Conservation (phyloP, 352 stramenopile species). For the Globisporangium uncinulatum region DNA sequence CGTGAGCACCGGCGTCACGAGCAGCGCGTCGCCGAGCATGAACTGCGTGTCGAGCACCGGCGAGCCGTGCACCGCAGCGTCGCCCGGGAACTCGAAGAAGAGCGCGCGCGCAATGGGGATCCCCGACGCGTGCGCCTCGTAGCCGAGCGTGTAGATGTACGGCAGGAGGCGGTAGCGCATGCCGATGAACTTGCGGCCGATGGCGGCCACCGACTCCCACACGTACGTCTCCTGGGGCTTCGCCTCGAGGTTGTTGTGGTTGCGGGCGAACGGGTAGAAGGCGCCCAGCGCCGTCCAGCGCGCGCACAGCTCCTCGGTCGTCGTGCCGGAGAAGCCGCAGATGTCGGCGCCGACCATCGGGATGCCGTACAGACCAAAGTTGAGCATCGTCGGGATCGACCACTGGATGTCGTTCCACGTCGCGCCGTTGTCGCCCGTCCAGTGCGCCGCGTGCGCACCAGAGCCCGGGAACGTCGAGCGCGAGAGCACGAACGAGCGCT, state of each 20-base stretch:
- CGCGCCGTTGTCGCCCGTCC: slow-evolving; percentile 73
- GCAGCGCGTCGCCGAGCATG: slow-evolving; percentile 32
- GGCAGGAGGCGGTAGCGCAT: slow-evolving; percentile 73
- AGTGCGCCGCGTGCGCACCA: slow-evolving; percentile 59
- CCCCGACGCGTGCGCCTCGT: slow-evolving; percentile 37
- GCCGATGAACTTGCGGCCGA: slow-evolving; percentile 59
- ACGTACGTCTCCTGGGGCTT: slow-evolving; percentile 64
- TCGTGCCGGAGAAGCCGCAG: slow-evolving; percentile 55
- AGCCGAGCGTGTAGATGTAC: slow-evolving; percentile 77
- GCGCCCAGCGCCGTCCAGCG: slow-evolving; percentile 70
- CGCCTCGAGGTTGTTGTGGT: slow-evolving; percentile 68
- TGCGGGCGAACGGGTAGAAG: slow-evolving; percentile 78
- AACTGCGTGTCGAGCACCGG: slow-evolving; percentile 48
- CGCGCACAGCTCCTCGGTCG: slow-evolving; percentile 64
- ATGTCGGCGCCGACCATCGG: slow-evolving; percentile 82
- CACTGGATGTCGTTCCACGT: slow-evolving; percentile 76
- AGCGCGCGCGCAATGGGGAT: slow-evolving; percentile 46
- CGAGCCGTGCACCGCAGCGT: slow-evolving; percentile 23
- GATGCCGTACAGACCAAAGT: slow-evolving; percentile 74
- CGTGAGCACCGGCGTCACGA: slow-evolving; percentile 24
- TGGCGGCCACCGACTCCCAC: slow-evolving; percentile 35
- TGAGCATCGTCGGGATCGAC: slow-evolving; percentile 59
- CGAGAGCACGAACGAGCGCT: slow-evolving; percentile 69
- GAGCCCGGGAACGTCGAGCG: slow-evolving; percentile 64
- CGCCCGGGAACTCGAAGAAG: slow-evolving; percentile 58